phyloP scores from a whole-genome alignment of 768 basidiomycete genomes.

The Mycena maculata region DNA sequence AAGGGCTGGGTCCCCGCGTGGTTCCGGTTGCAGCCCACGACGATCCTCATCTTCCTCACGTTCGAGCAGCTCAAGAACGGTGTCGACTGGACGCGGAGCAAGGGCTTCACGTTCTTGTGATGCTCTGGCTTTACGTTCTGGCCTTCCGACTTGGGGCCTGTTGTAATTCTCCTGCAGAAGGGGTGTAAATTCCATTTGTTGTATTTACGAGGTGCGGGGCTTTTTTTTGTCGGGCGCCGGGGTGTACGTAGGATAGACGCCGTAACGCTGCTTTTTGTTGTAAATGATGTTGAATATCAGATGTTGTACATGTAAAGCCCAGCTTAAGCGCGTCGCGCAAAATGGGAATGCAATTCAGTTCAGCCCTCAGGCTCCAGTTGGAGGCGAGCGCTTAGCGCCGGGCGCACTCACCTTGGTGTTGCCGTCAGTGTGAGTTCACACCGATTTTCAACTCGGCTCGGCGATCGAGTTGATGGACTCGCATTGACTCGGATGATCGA shows the following conservation, averaged over 20 bases:
- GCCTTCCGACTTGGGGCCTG: not conserved
- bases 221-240: not conserved
- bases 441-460: too few species aligned
- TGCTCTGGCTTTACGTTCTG: not conserved
- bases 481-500: too few species aligned
- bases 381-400: too few species aligned
- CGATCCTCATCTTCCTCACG: slow-evolving; percentile 88
- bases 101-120: slow-evolving; percentile 50
- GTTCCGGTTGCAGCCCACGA: slow-evolving; percentile 87
- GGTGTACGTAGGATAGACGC: slow-evolving; percentile 26
- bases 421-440: too few species aligned
- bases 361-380: too few species aligned
- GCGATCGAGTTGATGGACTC: too few species aligned
- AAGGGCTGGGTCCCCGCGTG: slow-evolving; percentile 93
- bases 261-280: not conserved
- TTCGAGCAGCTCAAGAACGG: slow-evolving; percentile 83
- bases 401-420: too few species aligned
- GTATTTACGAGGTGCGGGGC: not conserved
- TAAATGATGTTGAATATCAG: not conserved
- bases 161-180: not conserved
- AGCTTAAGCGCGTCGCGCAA: too few species aligned
- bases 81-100: slow-evolving; percentile 68
- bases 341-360: too few species aligned
- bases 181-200: not conserved
- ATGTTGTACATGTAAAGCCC: too few species aligned